Evolutionary conservation across 169 alveolate genomes (phyloP), one percentile per base, ranked within the genome.

Genomic region (Plasmodium reichenowi): DNA sequence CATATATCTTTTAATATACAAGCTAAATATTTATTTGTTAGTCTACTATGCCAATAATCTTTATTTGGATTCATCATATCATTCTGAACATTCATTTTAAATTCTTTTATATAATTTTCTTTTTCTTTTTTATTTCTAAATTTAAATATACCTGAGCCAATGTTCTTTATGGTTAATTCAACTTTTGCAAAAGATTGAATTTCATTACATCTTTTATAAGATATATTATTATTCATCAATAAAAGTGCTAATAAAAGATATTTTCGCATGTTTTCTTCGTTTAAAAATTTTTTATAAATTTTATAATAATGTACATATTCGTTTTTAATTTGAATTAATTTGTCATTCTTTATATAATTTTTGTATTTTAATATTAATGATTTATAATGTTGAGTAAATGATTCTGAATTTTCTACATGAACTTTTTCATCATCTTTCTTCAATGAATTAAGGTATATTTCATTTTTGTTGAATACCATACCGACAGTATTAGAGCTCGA

Each of bases 11-110:
- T 80, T 56, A 80, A 80, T 54, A 68, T 68, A 68, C 24, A 12
- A 56, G 90, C 90, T 54, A 80, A 80, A 67, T 80, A 80, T 67
- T 80, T 80, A 80, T 80, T 80, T 70, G 90, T 80, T 60, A 80
- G 59, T 80, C 90, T 70, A 15, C 90, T 68, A 80, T 68, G 62
- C 90, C 90, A 80, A 48, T 80, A 80, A 9, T 80, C 90, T 72
- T 68, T 80, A 26, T 80, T 80, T 80, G 74, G 85, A 68, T 68
- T 80, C 90, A 80, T 80, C 32, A 38, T 50, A n/a, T 80, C 90
- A 48, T 80, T 80, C 45, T 80, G 85, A 13, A 80, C 1, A 29
- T 80, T 80, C 24, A 9, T 15, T 43, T 68, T 67, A 56, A 54
- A 80, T 22, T 80, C 90, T 63, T 56, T 29, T 59, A 68, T 24